Conservation (phyloP, 1,284 basidiomycete genomes). For the Fomitopsis betulina region DNA sequence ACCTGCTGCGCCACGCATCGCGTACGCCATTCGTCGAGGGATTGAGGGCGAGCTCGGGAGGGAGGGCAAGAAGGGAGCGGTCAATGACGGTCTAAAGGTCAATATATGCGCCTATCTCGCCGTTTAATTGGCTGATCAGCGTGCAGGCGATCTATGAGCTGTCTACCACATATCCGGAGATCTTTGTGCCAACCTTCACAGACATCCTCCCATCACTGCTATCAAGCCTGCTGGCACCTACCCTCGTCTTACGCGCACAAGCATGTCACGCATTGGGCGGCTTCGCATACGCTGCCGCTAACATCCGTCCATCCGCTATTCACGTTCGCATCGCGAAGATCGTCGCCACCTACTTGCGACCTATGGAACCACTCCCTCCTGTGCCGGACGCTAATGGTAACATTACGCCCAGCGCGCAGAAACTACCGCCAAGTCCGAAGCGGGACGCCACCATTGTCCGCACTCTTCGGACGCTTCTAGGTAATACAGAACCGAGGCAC, state of each 20-base stretch:
- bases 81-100: slow-evolving; percentile 70
- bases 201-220: slow-evolving; percentile 58
- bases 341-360: slow-evolving; percentile 33
- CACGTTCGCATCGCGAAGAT: slow-evolving; percentile 49
- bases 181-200: slow-evolving; percentile 62
- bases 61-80: slow-evolving; percentile 79
- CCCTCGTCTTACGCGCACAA: slow-evolving; percentile 54
- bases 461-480: slow-evolving; percentile 58
- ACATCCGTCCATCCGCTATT: slow-evolving; percentile 39
- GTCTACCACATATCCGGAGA: slow-evolving; percentile 50
- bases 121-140: slow-evolving; percentile 3
- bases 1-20: slow-evolving; percentile 58
- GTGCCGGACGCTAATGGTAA: slow-evolving; percentile 18
- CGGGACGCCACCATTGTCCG: slow-evolving; percentile 52
- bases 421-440: slow-evolving; percentile 19
- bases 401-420: background rate
- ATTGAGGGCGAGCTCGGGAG: slow-evolving; percentile 79
- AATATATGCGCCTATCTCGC: slow-evolving; percentile 6
- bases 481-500: slow-evolving; percentile 45
- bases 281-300: slow-evolving; percentile 47
- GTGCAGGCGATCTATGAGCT: slow-evolving; percentile 69
- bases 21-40: slow-evolving; percentile 66
- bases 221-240: slow-evolving; percentile 56
- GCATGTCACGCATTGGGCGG: slow-evolving; percentile 73
- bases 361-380: slow-evolving; percentile 32